phyloP scores from a whole-genome alignment of 2,329 filamentous ascomycete species.

The Trichophyton equinum region DNA sequence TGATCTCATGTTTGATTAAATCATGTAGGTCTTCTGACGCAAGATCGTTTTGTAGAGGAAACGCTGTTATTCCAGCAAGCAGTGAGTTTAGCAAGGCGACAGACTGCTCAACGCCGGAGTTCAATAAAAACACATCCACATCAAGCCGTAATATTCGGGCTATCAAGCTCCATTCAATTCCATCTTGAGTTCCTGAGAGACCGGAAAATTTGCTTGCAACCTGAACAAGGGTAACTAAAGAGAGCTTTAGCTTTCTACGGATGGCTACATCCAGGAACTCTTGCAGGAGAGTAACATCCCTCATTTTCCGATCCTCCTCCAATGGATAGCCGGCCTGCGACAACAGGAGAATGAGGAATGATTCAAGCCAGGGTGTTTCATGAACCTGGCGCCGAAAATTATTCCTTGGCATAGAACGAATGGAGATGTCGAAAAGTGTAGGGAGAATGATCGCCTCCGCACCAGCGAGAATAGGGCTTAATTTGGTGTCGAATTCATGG shows the following conservation, averaged over 20 bases:
- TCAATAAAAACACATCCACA: constrained; percentile 33
- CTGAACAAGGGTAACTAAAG: constrained; percentile 29
- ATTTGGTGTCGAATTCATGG: constrained; percentile 25
- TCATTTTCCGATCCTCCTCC: constrained; percentile 15
- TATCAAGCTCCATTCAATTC: constrained; percentile 31
- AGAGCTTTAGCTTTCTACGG: constrained; percentile 27
- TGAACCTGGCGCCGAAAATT: constrained; percentile 32
- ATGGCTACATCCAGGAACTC: constrained; percentile 29
- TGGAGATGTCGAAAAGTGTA: constrained; percentile 35
- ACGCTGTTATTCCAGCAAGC: constrained; percentile 23
- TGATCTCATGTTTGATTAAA: constrained; percentile 26
- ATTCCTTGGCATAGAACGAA: constrained; percentile 33
- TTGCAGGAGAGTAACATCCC: constrained; percentile 24
- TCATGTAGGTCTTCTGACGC: constrained; percentile 18
- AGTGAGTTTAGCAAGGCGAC: constrained; percentile 26
- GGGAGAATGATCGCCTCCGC: constrained; percentile 24
- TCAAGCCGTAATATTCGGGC: constrained; percentile 32
- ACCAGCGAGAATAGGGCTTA: constrained; percentile 16
- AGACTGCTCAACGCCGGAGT: constrained; percentile 30
- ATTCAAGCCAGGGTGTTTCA: constrained; percentile 40
- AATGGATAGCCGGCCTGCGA: constrained; percentile 28
- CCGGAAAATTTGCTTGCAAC: constrained; percentile 30
- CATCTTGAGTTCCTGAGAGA: constrained; percentile 20
- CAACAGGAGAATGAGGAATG: constrained; percentile 34
- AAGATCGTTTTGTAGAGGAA: constrained; percentile 20